Percentiles rank a stretch among this genome's conserved stretches.
Evolutionary conservation across 495 filamentous ascomycete species (phyloP).

Genomic region (Rostrohypoxylon terebratum): DNA sequence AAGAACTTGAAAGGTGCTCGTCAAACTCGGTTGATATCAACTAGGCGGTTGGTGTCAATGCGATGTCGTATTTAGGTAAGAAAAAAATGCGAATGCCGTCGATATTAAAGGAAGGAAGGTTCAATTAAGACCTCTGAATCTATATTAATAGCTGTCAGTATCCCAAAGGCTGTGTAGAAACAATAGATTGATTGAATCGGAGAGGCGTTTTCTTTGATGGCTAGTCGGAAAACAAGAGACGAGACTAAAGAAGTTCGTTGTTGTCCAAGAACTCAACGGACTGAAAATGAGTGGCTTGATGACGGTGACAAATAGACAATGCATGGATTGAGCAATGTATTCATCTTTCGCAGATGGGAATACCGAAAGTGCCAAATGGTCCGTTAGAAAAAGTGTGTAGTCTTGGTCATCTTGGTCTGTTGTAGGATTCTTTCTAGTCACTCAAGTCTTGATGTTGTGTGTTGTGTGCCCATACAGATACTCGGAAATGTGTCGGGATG

Average conservation of each 20-base stretch:
- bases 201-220: slow-evolving; percentile 9
- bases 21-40: not conserved
- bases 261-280: not conserved
- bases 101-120: slow-evolving; percentile 33
- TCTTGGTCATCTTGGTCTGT: not conserved
- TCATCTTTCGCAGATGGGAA: not conserved
- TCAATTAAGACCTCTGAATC: slow-evolving; percentile 41
- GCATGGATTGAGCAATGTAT: not conserved
- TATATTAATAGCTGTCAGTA: slow-evolving; percentile 17
- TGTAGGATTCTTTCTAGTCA: not conserved
- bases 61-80: slow-evolving; percentile 15
- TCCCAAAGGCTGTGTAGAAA: slow-evolving; percentile 1
- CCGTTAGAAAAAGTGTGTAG: not conserved
- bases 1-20: not conserved
- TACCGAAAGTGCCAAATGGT: not conserved
- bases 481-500: slow-evolving; percentile 25
- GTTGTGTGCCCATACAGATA: slow-evolving; percentile 15
- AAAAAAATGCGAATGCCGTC: slow-evolving; percentile 32
- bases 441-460: not conserved
- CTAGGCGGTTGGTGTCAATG: slow-evolving; percentile 9
- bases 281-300: not conserved
- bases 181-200: slow-evolving; percentile 19
- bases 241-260: not conserved
- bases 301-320: not conserved
- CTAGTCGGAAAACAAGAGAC: not conserved